Evolutionary conservation across 495 filamentous ascomycete species (phyloP).

Genomic region (Bathelium albidoporum): DNA sequence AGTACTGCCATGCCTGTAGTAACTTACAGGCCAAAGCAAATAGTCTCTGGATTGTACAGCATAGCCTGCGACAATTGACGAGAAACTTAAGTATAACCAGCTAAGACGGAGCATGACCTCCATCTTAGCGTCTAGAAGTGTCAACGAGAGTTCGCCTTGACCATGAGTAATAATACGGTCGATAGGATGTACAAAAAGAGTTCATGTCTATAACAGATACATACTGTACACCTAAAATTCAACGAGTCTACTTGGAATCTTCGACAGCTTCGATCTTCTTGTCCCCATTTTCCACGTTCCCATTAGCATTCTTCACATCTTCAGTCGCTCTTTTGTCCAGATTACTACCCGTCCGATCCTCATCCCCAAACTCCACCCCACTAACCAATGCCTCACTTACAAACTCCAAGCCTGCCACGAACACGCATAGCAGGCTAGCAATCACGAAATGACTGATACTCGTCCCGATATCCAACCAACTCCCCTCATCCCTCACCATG

Average conservation of each 20-base stretch:
- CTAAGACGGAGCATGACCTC: too few species aligned
- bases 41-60: too few species aligned
- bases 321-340: neutral
- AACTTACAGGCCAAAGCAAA: too few species aligned
- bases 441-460: slow-evolving; percentile 93
- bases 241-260: neutral
- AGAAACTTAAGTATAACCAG: too few species aligned
- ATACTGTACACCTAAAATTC: neutral
- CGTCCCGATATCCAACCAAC: slow-evolving; percentile 94
- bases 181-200: too few species aligned
- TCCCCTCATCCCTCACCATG: slow-evolving; percentile 89
- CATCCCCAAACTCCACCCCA: slow-evolving; percentile 60
- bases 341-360: neutral
- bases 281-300: neutral
- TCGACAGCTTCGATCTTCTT: neutral
- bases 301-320: neutral
- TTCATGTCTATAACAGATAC: too few species aligned
- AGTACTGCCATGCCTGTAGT: too few species aligned
- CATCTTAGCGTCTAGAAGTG: too few species aligned
- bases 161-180: too few species aligned
- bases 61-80: too few species aligned
- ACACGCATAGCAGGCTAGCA: slow-evolving; percentile 77
- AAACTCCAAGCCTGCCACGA: slow-evolving; percentile 80
- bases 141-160: too few species aligned
- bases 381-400: slow-evolving; percentile 74